Evolutionary conservation across 2,329 filamentous ascomycete species (phyloP).

Genomic region (Colletotrichum chlorophyti): DNA sequence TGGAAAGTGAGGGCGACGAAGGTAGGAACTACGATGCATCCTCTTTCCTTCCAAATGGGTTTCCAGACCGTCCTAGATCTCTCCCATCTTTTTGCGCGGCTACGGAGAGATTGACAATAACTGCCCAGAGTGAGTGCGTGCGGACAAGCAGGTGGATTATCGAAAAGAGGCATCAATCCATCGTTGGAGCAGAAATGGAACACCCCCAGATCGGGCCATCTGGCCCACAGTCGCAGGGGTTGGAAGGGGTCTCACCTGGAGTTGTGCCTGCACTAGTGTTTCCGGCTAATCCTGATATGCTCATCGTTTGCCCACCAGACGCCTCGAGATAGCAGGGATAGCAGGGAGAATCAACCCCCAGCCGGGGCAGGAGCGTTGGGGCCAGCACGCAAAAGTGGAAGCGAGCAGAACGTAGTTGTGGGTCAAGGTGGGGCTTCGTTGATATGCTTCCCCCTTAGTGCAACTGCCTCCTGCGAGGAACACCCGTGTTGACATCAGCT

Average conservation of each 20-base stretch:
- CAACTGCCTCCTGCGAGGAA: background rate
- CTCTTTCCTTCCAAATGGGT: too few species aligned
- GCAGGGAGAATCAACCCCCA: background rate
- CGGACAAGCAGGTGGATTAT: too few species aligned
- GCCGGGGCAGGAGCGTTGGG: constrained; percentile 16
- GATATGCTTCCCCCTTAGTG: too few species aligned
- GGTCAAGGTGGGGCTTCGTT: background rate
- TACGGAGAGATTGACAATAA: too few species aligned
- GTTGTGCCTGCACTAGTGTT: constrained; percentile 32
- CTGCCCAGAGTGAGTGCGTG: too few species aligned
- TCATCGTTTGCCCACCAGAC: background rate
- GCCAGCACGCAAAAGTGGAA: background rate
- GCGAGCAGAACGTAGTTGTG: background rate
- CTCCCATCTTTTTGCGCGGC: too few species aligned
- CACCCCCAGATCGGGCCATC: constrained; percentile 25
- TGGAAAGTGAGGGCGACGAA: too few species aligned
- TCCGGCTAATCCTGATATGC: constrained; percentile 20
- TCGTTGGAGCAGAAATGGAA: background rate
- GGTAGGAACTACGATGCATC: too few species aligned
- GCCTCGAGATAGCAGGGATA: constrained; percentile 1
- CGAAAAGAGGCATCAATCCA: too few species aligned
- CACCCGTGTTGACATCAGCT: constrained; percentile 4
- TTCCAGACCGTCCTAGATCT: too few species aligned
- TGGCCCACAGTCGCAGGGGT: constrained; percentile 16
- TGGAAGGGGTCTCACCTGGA: constrained; percentile 1